phyloP scores from a whole-genome alignment of 2,329 filamentous ascomycete genomes.

The Neoarthrinium moseri region DNA sequence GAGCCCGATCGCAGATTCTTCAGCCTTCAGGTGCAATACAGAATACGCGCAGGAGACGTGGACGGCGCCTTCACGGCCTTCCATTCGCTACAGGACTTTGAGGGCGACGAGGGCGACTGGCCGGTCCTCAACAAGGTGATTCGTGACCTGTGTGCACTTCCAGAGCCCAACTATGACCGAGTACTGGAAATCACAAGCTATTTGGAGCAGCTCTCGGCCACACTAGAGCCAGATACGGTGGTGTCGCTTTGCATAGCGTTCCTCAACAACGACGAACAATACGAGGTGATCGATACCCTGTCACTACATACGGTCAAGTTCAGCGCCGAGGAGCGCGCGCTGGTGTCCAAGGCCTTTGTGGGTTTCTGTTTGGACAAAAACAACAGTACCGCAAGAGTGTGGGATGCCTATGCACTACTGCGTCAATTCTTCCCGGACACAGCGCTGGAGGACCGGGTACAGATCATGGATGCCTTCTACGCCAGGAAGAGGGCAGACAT shows the following conservation, averaged over 20 bases:
- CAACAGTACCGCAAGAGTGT: constrained; percentile 62
- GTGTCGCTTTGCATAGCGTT: constrained; percentile 72
- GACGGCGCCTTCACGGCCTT: constrained; percentile 68
- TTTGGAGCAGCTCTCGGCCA: constrained; percentile 67
- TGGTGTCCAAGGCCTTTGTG: constrained; percentile 65
- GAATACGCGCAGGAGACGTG: constrained; percentile 70
- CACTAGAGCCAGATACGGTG: constrained; percentile 72
- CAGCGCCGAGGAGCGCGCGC: constrained; percentile 65
- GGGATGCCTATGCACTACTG: constrained; percentile 66
- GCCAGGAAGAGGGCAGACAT: constrained; percentile 76
- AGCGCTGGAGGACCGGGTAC: constrained; percentile 61
- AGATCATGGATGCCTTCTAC: constrained; percentile 83
- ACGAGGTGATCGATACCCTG: constrained; percentile 79
- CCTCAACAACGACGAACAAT: constrained; percentile 71
- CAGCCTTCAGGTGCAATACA: constrained; percentile 73
- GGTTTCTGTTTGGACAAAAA: constrained; percentile 63
- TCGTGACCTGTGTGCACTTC: constrained; percentile 61
- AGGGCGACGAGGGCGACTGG: constrained; percentile 58
- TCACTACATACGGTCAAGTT: constrained; percentile 72
- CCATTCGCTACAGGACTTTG: constrained; percentile 55
- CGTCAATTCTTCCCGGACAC: constrained; percentile 66
- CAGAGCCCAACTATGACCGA: constrained; percentile 63
- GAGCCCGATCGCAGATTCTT: constrained; percentile 68
- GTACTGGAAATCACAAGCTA: constrained; percentile 73
- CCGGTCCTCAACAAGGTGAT: constrained; percentile 70